These are phyloP conservation scores for Carex parvula DNA, from an alignment of 176 grass and related monocot species.

Conservation along the genomic window DNA sequence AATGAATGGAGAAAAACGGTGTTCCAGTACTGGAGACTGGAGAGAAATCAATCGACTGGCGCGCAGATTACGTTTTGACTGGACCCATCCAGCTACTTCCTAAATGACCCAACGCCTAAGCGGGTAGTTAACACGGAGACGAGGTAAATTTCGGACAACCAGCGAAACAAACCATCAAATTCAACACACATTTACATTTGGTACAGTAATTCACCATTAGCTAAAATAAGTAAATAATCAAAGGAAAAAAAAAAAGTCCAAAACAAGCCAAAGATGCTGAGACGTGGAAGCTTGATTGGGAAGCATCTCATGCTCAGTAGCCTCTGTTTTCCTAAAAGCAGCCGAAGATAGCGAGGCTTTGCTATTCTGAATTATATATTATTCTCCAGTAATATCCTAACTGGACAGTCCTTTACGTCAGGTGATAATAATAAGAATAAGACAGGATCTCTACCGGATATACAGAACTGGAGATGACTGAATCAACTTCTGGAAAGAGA, in stretches of 20 bases:
- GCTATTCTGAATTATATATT: neutral
- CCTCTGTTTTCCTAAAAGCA: neutral
- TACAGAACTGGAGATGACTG: neutral
- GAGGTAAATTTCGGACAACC: neutral
- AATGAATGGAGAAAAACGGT: neutral
- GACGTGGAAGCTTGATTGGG: conserved; percentile 9
- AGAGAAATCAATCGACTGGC: neutral
- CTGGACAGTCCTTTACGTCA: neutral
- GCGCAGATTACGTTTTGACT: conserved; percentile 19
- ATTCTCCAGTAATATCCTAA: neutral
- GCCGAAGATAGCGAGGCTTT: neutral
- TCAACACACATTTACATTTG: neutral
- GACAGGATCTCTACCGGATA: neutral
- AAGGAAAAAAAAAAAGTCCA: neutral
- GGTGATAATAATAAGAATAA: neutral
- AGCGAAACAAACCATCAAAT: neutral
- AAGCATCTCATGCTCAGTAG: neutral
- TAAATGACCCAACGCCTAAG: neutral
- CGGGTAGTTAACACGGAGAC: neutral
- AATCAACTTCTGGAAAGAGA: conserved; percentile 25
- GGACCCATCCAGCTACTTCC: neutral
- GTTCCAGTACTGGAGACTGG: neutral
- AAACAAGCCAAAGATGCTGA: conserved; percentile 1
- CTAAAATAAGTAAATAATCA: neutral
- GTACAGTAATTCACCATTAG: neutral